Base-by-base conservation (phyloP, 2,329 filamentous ascomycete genomes). In the Chalara sp. region DNA sequence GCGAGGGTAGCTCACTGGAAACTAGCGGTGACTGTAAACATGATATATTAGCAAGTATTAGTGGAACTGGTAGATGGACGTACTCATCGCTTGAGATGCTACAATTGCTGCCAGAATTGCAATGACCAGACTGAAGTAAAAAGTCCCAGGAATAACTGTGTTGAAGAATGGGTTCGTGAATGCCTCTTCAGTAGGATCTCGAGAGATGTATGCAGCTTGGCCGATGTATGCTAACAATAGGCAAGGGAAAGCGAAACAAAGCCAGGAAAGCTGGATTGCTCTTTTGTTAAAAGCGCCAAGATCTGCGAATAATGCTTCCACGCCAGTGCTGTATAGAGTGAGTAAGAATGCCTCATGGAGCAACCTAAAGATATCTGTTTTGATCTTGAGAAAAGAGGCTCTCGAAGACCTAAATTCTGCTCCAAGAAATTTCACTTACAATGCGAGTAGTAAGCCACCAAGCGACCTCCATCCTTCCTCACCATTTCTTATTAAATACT, bases 291-390 rank as follows among this genome's bases (percentile, higher is more conserved):
- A 91, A 28, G 87, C 87, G 33, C 86, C 87, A 6, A 91, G 72
- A 59, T 91, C 86, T 4, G 87, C 86, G 62, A 89, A 91, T 1
- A 91, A 72, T 1, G 86, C 85, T 64, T 90, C 87, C n/a, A 87
- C 84, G 13, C 83, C 86, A 2, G 87, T 90, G 60, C 35, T 37
- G 35, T 37, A 21, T 21, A 21, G 21, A 21, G 21, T 21, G 21
- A 21, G 21, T 21, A 21, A 21, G 21, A 21, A 21, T 21, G 21
- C 21, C 21, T 21, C 21, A 21, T 21, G 21, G 21, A 21, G 21
- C 21, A 21, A 21, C 21, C 21, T 3, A 21, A 21, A 21, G 21
- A 21, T 21, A 21, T 21, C 21, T 21, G 21, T 21, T 21, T 21
- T 21, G 21, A 21, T 21, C 21, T 21, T 21, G 21, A 21, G 21